Percentiles rank a stretch among this genome's conserved stretches.
Conservation (phyloP, 2,329 filamentous ascomycete genomes). For the Leptodontidium sp. region DNA sequence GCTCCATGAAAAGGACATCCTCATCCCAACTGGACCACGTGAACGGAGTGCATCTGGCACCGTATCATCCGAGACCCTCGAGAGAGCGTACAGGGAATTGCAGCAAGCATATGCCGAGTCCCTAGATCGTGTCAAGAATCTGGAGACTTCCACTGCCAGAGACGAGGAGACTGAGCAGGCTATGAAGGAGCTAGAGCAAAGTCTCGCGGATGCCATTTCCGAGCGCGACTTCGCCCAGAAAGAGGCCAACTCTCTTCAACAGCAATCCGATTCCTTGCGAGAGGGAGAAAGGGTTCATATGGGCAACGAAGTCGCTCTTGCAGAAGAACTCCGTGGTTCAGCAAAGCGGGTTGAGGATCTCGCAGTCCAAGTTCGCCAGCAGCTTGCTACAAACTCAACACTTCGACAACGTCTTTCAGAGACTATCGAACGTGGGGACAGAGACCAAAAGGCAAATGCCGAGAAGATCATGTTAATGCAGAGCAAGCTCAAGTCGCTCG, state of each 20-base stretch:
- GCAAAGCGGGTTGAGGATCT: slow-evolving; percentile 82
- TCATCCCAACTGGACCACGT: slow-evolving; percentile 67
- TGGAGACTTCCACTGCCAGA: slow-evolving; percentile 60
- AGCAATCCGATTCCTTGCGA: slow-evolving; percentile 66
- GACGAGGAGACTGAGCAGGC: slow-evolving; percentile 69
- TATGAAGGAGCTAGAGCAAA: slow-evolving; percentile 71
- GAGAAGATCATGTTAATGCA: slow-evolving; percentile 86
- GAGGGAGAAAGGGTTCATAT: slow-evolving; percentile 63
- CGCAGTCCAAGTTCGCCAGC: slow-evolving; percentile 78
- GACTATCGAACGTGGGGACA: slow-evolving; percentile 84
- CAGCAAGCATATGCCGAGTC: slow-evolving; percentile 75
- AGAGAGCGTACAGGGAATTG: slow-evolving; percentile 77
- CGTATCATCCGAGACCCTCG: slow-evolving; percentile 74
- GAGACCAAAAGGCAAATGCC: slow-evolving; percentile 81
- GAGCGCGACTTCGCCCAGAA: slow-evolving; percentile 77
- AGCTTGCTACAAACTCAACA: slow-evolving; percentile 79
- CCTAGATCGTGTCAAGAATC: slow-evolving; percentile 69
- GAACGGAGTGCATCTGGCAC: slow-evolving; percentile 55
- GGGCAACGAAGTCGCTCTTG: slow-evolving; percentile 68
- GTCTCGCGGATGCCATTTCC: slow-evolving; percentile 72
- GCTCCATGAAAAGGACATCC: slow-evolving; percentile 83
- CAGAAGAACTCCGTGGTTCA: slow-evolving; percentile 75
- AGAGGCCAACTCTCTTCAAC: slow-evolving; percentile 68
- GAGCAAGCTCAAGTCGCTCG: slow-evolving; percentile 78
- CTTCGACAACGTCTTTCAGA: slow-evolving; percentile 80